Conservation (phyloP, 805 yeast genomes). For the Candida jianshihensis region DNA sequence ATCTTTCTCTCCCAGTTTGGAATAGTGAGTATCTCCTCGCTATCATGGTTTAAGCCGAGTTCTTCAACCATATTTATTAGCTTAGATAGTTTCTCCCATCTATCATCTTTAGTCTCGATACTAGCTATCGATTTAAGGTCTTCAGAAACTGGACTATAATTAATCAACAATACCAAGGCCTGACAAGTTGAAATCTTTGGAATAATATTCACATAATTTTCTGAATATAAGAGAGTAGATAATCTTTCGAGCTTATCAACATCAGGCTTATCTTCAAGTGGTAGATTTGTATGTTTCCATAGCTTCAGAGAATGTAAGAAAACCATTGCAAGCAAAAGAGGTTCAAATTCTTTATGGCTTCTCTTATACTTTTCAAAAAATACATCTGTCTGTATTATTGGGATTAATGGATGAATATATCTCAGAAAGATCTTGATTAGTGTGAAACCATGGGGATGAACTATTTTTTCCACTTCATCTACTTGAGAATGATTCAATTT, state of each 20-base stretch:
- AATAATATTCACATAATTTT: constrained; percentile 19
- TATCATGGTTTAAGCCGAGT: constrained; percentile 20
- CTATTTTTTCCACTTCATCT: constrained; percentile 23
- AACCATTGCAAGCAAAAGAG: constrained; percentile 20
- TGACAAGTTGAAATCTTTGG: constrained; percentile 31
- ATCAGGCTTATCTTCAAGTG: constrained; percentile 13
- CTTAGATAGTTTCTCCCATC: constrained; percentile 19
- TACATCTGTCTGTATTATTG: constrained; percentile 21
- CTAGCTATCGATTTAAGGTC: constrained; percentile 6
- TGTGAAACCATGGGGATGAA: constrained; percentile 17
- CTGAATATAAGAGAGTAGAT: constrained; percentile 20
- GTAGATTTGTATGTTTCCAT: constrained; percentile 16
- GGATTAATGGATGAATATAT: constrained; percentile 22
- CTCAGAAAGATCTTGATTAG: constrained; percentile 20
- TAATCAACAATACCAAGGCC: constrained; percentile 29
- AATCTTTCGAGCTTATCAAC: constrained; percentile 21
- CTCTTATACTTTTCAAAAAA: constrained; percentile 23
- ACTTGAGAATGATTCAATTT: constrained; percentile 21
- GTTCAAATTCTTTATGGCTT: constrained; percentile 25
- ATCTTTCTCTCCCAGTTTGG: constrained; percentile 25
- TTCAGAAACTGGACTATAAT: constrained; percentile 11
- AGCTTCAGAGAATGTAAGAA: constrained; percentile 23
- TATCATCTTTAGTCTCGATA: constrained; percentile 6
- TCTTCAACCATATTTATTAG: constrained; percentile 21
- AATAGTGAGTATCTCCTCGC: constrained; percentile 20